Evolutionary conservation across 2,329 filamentous ascomycete species (phyloP).

Genomic region (Curvularia lunata): DNA sequence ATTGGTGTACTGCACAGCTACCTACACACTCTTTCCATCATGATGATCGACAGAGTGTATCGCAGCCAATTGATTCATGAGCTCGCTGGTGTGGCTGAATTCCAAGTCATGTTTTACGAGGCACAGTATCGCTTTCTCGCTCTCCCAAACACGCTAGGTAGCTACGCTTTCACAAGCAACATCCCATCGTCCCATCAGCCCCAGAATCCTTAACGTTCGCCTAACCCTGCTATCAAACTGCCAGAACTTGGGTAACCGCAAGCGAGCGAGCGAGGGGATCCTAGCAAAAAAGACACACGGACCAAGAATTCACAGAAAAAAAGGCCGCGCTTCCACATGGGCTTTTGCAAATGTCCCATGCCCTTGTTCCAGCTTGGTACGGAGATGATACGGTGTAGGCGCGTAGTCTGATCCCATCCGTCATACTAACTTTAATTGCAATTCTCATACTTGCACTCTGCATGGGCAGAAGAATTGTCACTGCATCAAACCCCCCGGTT

Average conservation of each 20-base stretch:
- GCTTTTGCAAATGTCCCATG: background rate
- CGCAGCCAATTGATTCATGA: background rate
- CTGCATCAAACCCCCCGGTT: background rate
- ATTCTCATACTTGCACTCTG: background rate
- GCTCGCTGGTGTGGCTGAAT: too few species aligned
- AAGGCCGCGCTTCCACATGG: background rate
- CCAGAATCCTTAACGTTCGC: slow-evolving; percentile 10
- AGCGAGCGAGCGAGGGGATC: slow-evolving; percentile 4
- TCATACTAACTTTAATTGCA: background rate
- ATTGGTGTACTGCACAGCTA: background rate
- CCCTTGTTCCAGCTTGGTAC: background rate
- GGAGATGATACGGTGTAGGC: background rate
- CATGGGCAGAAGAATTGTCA: background rate
- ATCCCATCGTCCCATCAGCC: background rate
- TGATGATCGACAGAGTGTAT: background rate
- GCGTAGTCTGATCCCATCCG: background rate
- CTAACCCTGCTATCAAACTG: slow-evolving; percentile 4
- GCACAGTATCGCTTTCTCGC: background rate
- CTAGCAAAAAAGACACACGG: background rate
- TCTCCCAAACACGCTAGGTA: background rate
- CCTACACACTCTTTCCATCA: background rate
- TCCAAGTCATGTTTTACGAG: background rate
- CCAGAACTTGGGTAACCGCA: background rate
- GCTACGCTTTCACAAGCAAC: background rate
- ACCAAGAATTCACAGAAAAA: background rate